These are phyloP conservation scores for Casuarina glauca DNA, from an alignment of 306 rosid species.

Conservation along the genomic window DNA sequence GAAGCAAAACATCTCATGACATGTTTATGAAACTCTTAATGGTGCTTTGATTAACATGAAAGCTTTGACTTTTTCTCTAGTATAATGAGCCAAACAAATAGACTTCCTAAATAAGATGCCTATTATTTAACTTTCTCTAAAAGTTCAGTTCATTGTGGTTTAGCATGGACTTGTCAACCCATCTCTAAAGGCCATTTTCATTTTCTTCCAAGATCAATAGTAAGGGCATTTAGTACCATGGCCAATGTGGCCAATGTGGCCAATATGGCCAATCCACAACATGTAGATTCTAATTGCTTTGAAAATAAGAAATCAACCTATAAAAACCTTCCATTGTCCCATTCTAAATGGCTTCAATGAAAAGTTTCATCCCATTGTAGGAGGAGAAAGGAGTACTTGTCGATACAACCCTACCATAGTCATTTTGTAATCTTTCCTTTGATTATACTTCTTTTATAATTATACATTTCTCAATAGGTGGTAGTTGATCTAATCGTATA, in stretches of 20 bases:
- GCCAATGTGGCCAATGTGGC: conserved; percentile 63
- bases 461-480: no score
- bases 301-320: conserved; percentile 72
- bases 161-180: conserved; percentile 96
- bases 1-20: conserved; percentile 62
- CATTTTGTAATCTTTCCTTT: conserved; percentile 35
- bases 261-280: conserved; percentile 87
- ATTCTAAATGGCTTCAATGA: conserved; percentile 64
- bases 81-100: conserved; percentile 85
- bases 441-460: no score
- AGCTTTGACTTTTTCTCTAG: conserved; percentile 97
- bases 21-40: conserved; percentile 67
- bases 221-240: conserved; percentile 86
- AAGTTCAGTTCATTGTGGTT: conserved; percentile 73
- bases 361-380: conserved; percentile 83
- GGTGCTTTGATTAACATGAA: conserved; percentile 56
- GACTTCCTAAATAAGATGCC: conserved; percentile 93
- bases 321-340: conserved; percentile 92
- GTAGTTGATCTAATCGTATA: no score
- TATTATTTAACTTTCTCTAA: conserved; percentile 69
- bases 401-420: conserved; percentile 86
- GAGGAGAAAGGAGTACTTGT: conserved; percentile 81
- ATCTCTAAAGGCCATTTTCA: conserved; percentile 99
- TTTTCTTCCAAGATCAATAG: conserved; percentile 91
- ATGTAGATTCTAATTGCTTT: conserved; percentile 89